Conservation (phyloP, 2,329 filamentous ascomycete species). For the Fusarium sulawesiense region DNA sequence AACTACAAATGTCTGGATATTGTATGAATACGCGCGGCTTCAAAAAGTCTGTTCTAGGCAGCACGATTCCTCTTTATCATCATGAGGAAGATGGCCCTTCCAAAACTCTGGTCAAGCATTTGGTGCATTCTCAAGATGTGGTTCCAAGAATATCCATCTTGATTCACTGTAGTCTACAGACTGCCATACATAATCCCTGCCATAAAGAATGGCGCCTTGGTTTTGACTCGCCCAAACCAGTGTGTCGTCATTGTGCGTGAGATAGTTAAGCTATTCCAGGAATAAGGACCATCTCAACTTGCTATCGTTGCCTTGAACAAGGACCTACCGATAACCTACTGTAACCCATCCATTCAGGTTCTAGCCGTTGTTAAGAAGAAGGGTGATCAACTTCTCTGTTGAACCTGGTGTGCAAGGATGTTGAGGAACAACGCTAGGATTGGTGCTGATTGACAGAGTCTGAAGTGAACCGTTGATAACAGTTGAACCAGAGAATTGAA, state of each 20-base stretch:
- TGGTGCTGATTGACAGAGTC: background rate
- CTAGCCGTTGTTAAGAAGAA: conserved; percentile 4
- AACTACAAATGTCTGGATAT: conserved; percentile 12
- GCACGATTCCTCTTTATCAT: background rate
- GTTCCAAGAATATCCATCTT: background rate
- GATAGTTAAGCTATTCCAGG: conserved; percentile 20
- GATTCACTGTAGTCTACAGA: background rate
- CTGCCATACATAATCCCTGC: conserved; percentile 1
- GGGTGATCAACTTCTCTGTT: conserved; percentile 7
- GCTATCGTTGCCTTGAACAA: conserved; percentile 12
- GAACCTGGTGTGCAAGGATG: conserved; percentile 13
- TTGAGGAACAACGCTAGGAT: conserved; percentile 3
- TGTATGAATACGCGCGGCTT: conserved; percentile 29
- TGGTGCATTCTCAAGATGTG: background rate
- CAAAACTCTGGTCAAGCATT: background rate
- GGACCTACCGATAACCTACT: conserved; percentile 16
- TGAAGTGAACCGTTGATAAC: background rate
- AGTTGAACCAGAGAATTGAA: background rate
- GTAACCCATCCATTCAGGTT: conserved; percentile 23
- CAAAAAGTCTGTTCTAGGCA: conserved; percentile 22
- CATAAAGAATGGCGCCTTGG: conserved; percentile 19
- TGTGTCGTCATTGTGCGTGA: conserved; percentile 47
- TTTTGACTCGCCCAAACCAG: conserved; percentile 16
- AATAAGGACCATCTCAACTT: conserved; percentile 22
- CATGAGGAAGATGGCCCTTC: background rate